Conservation (phyloP, 2,329 filamentous ascomycete genomes). For the Venturia asperata region DNA sequence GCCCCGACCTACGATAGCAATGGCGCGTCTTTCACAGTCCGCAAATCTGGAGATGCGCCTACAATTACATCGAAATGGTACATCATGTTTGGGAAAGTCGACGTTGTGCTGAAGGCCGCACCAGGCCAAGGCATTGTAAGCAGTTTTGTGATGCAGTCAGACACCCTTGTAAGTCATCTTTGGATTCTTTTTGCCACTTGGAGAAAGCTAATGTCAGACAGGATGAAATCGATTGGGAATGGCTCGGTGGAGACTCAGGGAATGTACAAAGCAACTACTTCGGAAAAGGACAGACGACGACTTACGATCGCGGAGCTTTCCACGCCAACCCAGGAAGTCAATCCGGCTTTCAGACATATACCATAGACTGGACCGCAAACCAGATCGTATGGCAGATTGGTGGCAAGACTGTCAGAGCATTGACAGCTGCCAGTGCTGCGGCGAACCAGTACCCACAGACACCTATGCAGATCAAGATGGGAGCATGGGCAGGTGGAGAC, state of each 20-base stretch:
- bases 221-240: conserved; percentile 97
- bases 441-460: conserved; percentile 78
- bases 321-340: conserved; percentile 65
- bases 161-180: conserved; percentile 50
- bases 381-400: conserved; percentile 84
- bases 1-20: conserved; percentile 65
- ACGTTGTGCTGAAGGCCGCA: conserved; percentile 76
- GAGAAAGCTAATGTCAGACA: background rate
- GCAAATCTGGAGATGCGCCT: conserved; percentile 71
- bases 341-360: conserved; percentile 72
- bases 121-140: conserved; percentile 89
- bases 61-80: conserved; percentile 88
- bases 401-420: conserved; percentile 66
- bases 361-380: conserved; percentile 80
- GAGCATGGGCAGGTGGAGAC: conserved; percentile 88
- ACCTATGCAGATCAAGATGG: conserved; percentile 90
- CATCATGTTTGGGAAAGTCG: conserved; percentile 96
- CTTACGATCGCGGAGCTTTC: conserved; percentile 82
- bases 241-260: conserved; percentile 68
- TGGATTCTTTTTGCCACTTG: too few relatives aligned
- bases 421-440: conserved; percentile 62
- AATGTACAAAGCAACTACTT: conserved; percentile 98
- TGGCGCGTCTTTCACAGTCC: conserved; percentile 75
- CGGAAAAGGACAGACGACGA: conserved; percentile 76
- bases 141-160: conserved; percentile 83